Conservation (phyloP, 192 early-diverging fungal species). For the Rhizophagus prolifer region DNA sequence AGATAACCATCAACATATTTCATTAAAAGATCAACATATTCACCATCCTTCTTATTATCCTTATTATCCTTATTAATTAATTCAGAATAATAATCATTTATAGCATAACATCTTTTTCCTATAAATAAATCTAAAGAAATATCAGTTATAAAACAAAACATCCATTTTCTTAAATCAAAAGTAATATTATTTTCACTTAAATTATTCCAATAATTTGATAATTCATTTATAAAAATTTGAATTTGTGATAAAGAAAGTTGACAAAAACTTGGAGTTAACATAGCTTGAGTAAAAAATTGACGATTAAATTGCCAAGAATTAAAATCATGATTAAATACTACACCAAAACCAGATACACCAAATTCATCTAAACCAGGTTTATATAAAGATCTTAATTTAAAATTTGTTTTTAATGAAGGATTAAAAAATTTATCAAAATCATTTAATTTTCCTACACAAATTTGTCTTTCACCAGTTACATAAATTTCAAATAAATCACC, state of each 20-base stretch:
- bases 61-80: too few relatives aligned
- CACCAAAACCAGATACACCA: background rate
- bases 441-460: background rate
- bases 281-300: background rate
- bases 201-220: background rate
- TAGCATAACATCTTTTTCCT: too few relatives aligned
- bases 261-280: background rate
- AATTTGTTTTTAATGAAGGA: background rate
- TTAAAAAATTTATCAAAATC: background rate
- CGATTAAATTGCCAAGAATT: slow-evolving; percentile 18
- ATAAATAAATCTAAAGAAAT: too few relatives aligned
- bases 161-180: background rate
- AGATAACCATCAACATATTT: too few relatives aligned
- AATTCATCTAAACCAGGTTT: background rate
- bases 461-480: background rate
- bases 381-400: background rate
- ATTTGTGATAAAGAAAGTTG: background rate
- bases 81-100: too few relatives aligned
- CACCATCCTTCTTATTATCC: too few relatives aligned
- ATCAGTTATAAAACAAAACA: background rate
- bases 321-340: background rate
- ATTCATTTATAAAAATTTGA: background rate
- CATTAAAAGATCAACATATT: too few relatives aligned
- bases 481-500: slow-evolving; percentile 22
- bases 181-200: background rate